Base-by-base conservation (phyloP, 73 alveolate species). In the Effrenium voratum region DNA sequence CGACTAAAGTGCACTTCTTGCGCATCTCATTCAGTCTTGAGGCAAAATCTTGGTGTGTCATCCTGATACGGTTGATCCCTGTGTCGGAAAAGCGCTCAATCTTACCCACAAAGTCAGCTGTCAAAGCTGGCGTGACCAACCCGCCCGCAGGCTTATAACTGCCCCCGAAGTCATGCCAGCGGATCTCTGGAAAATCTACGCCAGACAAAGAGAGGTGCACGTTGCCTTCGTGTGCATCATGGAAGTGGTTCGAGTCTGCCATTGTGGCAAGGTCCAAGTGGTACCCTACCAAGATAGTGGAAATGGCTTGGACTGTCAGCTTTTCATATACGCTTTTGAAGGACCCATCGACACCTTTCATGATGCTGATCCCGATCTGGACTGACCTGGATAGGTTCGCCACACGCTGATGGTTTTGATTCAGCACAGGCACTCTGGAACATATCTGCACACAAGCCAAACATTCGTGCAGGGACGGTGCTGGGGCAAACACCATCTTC, bases 261-360 rank as follows among this genome's bases (percentile, higher is more conserved):
- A 79, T 79, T 45, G 66, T 79, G 70, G 91, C 91, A 79, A 79
- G 57, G 91, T 79, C 91, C 91, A 79, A 28, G 59, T 79, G 91
- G 91, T 79, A 79, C 70, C 91, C 91, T 47, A 79, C 70, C 49
- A 79, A 79, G 70, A 79, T 79, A 46, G 70, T 79, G 91, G 70
- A 79, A 44, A 79, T 43, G 46, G 91, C 91, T 46, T 79, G 70
- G 91, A 79, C 16, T 79, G 91, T 41, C 70, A 79, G 91, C 91
- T 45, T 2, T 1, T 40, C 45, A 28, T 70, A 32, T 44, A 32
- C 46, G 70, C 45, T 44, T 28, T 46, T 44, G 70, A 79, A 79
- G 70, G 91, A 44, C 60, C 87, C 87, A 30, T 76, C 87, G 43
- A 76, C 87, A 76, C 87, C 87, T 76, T 76, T 76, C 87, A 76